Conservation (phyloP, 192 early-diverging fungal genomes). For the Coemansia sp. region DNA sequence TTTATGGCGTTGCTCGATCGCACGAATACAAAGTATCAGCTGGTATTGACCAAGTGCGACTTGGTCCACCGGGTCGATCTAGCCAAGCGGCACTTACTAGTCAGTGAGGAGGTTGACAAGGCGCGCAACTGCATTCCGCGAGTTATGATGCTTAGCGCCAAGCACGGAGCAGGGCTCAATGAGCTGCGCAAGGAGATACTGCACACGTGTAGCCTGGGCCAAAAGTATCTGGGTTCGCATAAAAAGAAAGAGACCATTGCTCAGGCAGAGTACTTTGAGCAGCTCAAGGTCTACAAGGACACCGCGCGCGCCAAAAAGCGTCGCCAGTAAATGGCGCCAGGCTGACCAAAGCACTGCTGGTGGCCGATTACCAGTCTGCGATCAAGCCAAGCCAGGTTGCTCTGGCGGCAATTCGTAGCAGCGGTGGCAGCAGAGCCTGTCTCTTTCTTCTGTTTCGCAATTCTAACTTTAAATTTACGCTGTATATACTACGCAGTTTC, state of each 20-base stretch:
- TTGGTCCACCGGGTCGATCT: conserved; percentile 61
- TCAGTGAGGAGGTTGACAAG: conserved; percentile 46
- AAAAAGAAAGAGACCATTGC: conserved; percentile 46
- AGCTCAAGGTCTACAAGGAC: conserved; percentile 45
- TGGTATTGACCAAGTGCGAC: conserved; percentile 72
- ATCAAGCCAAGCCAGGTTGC: not conserved
- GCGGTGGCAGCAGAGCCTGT: not conserved
- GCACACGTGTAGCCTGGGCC: conserved; percentile 51
- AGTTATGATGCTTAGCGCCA: conserved; percentile 67
- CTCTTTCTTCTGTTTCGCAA: not conserved
- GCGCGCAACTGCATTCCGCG: conserved; percentile 44
- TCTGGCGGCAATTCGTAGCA: not conserved
- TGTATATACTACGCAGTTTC: conserved; percentile 5
- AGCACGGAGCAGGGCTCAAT: conserved; percentile 60
- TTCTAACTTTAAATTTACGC: not conserved
- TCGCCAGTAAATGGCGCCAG: conserved; percentile 6
- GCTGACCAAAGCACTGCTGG: not conserved
- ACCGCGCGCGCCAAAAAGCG: conserved; percentile 28
- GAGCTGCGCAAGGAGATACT: conserved; percentile 71
- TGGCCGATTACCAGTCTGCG: not conserved
- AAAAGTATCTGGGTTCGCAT: conserved; percentile 50
- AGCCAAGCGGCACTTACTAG: conserved; percentile 60
- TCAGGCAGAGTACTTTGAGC: conserved; percentile 38
- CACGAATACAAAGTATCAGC: conserved; percentile 45
- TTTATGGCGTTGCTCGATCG: conserved; percentile 45